Percentiles rank a stretch among this genome's conserved stretches.
Evolutionary conservation across 1,284 basidiomycete species (phyloP).

Genomic region (Schizophyllum amplum): DNA sequence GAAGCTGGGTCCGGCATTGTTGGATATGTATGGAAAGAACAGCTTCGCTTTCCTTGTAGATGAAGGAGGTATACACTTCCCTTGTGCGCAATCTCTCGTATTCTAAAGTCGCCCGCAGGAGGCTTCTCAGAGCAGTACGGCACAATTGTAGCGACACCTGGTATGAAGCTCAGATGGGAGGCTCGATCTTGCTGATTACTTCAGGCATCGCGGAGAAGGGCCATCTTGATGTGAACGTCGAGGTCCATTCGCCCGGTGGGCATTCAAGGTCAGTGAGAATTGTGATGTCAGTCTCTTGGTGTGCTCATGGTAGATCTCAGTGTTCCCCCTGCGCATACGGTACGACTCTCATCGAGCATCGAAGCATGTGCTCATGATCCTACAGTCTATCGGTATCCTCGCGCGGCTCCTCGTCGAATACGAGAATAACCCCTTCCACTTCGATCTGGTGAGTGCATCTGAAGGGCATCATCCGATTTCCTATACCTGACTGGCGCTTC

Average conservation of each 20-base stretch:
- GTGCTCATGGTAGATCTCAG: no score
- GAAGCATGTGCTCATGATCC: neutral
- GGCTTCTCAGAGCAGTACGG: constrained; percentile 31
- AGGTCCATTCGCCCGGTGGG: constrained; percentile 53
- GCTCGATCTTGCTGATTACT: no score
- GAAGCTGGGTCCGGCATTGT: constrained; percentile 37
- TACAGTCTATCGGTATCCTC: constrained; percentile 56
- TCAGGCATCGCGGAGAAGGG: constrained; percentile 69
- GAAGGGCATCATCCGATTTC: neutral
- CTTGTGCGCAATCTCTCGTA: neutral
- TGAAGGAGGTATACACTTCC: constrained; percentile 31
- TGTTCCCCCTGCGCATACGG: constrained; percentile 51
- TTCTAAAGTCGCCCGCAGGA: constrained; percentile 6
- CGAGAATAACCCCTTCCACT: constrained; percentile 42
- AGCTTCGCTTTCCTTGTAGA: constrained; percentile 56
- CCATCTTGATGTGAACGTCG: constrained; percentile 46
- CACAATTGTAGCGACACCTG: constrained; percentile 41
- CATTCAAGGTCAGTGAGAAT: no score
- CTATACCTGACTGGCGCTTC: neutral
- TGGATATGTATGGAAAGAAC: constrained; percentile 48
- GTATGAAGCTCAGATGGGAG: no score
- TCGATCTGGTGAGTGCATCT: constrained; percentile 27
- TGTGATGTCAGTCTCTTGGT: no score
- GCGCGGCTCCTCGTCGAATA: constrained; percentile 44
- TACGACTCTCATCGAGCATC: no score